A percentile compares a stretch with the other conserved stretches of the same genome.
These are phyloP conservation scores for Vitis riparia DNA, from an alignment of 164 flowering plant species.

Conservation along the genomic window DNA sequence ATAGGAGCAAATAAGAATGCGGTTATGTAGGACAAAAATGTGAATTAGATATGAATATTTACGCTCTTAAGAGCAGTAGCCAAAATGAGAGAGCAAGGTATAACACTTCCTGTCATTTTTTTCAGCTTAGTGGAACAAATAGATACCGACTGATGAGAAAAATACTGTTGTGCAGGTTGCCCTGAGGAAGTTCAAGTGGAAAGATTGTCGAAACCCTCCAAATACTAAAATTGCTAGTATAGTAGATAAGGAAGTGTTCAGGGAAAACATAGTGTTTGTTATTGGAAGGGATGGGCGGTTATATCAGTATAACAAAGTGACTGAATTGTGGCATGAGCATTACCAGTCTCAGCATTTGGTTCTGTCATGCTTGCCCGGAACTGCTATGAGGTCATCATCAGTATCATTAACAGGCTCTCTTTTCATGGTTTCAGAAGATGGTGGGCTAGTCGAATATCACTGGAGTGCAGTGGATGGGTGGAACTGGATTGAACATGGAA, in stretches of 20 bases:
- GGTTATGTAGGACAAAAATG: too few species aligned
- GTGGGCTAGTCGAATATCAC: slow-evolving; percentile 77
- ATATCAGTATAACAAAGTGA: slow-evolving; percentile 85
- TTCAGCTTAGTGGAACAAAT: not conserved
- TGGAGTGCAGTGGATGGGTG: slow-evolving; percentile 78
- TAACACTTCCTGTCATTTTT: too few species aligned
- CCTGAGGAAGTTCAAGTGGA: slow-evolving; percentile 75
- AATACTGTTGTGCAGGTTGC: slow-evolving; percentile 47
- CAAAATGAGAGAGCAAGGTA: too few species aligned
- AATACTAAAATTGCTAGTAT: slow-evolving; percentile 59
- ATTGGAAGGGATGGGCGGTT: slow-evolving; percentile 68
- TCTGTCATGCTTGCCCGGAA: slow-evolving; percentile 66
- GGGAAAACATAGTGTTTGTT: slow-evolving; percentile 70
- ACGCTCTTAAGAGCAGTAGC: too few species aligned
- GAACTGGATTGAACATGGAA: slow-evolving; percentile 92
- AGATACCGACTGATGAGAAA: not conserved
- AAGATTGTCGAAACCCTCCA: slow-evolving; percentile 69
- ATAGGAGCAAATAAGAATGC: too few species aligned
- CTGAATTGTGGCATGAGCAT: slow-evolving; percentile 87
- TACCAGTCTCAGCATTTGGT: slow-evolving; percentile 75
- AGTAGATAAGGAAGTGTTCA: slow-evolving; percentile 72
- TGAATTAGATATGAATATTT: too few species aligned
- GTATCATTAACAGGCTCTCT: slow-evolving; percentile 60
- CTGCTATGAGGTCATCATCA: slow-evolving; percentile 57
- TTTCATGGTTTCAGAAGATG: slow-evolving; percentile 76